Conservation (phyloP, 805 yeast genomes). For the Osmozyma mogii region DNA sequence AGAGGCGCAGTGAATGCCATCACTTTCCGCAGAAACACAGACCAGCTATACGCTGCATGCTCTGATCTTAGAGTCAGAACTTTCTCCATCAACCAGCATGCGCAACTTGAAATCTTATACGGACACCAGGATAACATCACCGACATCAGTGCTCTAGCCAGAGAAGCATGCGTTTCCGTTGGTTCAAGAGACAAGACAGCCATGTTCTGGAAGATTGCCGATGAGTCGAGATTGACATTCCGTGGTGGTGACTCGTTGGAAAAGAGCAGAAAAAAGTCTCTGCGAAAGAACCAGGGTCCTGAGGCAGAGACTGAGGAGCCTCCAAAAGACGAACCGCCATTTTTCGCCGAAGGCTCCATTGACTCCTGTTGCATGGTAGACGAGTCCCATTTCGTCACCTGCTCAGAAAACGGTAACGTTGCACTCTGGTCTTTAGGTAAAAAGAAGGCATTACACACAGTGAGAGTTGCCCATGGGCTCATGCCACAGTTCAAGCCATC, state of each 20-base stretch:
- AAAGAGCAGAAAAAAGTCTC: conserved; percentile 30
- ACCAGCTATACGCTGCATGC: conserved; percentile 86
- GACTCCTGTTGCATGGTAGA: conserved; percentile 89
- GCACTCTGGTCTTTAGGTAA: conserved; percentile 86
- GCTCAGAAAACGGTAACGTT: conserved; percentile 88
- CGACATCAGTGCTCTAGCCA: conserved; percentile 71
- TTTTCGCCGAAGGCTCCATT: conserved; percentile 75
- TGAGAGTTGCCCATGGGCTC: conserved; percentile 72
- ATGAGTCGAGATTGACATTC: conserved; percentile 88
- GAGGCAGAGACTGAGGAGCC: too few relatives aligned
- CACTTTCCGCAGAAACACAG: conserved; percentile 70
- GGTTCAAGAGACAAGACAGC: conserved; percentile 94
- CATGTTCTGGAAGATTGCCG: conserved; percentile 94
- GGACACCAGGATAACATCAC: conserved; percentile 92
- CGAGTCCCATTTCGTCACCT: conserved; percentile 88
- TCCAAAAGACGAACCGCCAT: conserved; percentile 14
- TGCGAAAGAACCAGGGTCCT: conserved; percentile 19
- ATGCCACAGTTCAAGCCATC: conserved; percentile 38
- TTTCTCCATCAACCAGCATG: conserved; percentile 73
- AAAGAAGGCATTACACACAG: conserved; percentile 74
- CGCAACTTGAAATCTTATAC: conserved; percentile 83
- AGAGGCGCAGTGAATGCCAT: conserved; percentile 67
- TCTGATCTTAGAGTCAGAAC: conserved; percentile 88
- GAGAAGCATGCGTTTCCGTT: conserved; percentile 92
- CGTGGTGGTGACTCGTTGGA: conserved; percentile 73